phyloP scores from a whole-genome alignment of 1,284 basidiomycete species.

The Ustanciosporium gigantosporum region DNA sequence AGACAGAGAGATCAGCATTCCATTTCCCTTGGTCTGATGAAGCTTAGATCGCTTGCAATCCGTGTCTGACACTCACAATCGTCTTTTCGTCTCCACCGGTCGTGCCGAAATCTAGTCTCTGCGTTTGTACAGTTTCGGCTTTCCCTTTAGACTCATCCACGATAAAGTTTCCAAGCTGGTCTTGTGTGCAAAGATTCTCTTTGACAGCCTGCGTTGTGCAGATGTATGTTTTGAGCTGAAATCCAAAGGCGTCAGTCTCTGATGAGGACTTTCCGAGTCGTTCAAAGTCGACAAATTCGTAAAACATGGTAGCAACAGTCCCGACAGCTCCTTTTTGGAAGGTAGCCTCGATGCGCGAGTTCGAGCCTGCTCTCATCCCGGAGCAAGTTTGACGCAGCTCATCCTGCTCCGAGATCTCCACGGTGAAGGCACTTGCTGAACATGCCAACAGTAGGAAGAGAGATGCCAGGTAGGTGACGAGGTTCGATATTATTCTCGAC shows the following conservation, averaged over 20 bases:
- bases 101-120: slow-evolving; percentile 44
- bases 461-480: background rate
- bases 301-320: slow-evolving; percentile 90
- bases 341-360: slow-evolving; percentile 74
- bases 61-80: slow-evolving; percentile 10
- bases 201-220: slow-evolving; percentile 30
- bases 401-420: slow-evolving; percentile 66
- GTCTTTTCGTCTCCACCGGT: slow-evolving; percentile 8
- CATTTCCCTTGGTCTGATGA: background rate
- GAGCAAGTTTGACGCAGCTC: slow-evolving; percentile 79
- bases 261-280: slow-evolving; percentile 73
- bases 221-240: slow-evolving; percentile 70
- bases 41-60: background rate
- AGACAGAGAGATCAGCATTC: no score
- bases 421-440: slow-evolving; percentile 31
- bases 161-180: slow-evolving; percentile 52
- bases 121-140: slow-evolving; percentile 22
- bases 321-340: slow-evolving; percentile 79
- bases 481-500: no score
- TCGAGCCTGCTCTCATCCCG: slow-evolving; percentile 83
- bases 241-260: slow-evolving; percentile 56
- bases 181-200: slow-evolving; percentile 35
- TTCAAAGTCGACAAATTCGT: slow-evolving; percentile 86
- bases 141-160: slow-evolving; percentile 33
- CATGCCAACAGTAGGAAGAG: slow-evolving; percentile 3